Evolutionary conservation across 768 basidiomycete species (phyloP).

Genomic region (Favolaschia claudopus): DNA sequence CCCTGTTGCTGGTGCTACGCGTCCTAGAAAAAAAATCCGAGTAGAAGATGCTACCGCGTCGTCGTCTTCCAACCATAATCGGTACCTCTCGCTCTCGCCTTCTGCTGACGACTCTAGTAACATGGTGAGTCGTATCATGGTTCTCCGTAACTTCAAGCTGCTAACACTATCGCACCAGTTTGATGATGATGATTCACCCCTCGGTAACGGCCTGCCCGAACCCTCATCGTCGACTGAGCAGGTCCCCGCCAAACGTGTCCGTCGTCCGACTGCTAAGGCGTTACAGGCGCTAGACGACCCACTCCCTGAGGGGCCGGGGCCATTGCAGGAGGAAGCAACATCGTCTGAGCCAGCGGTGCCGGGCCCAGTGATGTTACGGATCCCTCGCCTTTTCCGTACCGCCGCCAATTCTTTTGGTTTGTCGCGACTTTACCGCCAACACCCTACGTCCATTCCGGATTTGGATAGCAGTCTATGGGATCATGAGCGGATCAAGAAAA

Average conservation of each 20-base stretch:
- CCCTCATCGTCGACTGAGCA: not conserved
- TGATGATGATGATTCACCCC: too few species aligned
- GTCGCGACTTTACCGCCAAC: conserved; percentile 23
- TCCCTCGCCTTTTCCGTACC: conserved; percentile 27
- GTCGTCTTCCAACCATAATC: not conserved
- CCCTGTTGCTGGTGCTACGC: too few species aligned
- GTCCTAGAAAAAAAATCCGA: not conserved
- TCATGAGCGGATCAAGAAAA: too few species aligned
- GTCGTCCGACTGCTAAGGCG: conserved; percentile 21
- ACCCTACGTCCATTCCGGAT: conserved; percentile 9
- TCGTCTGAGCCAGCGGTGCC: not conserved
- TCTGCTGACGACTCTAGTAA: not conserved
- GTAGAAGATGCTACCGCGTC: not conserved
- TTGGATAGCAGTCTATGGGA: not conserved
- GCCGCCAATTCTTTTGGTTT: conserved; percentile 29
- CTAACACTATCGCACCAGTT: too few species aligned
- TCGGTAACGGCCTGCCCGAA: too few species aligned
- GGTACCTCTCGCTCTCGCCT: not conserved
- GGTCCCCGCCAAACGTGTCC: conserved; percentile 20
- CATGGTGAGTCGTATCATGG: not conserved
- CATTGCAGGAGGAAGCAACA: conserved; percentile 8
- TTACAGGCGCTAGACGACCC: conserved; percentile 23
- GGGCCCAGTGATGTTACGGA: conserved; percentile 11
- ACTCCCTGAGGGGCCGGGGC: conserved; percentile 27
- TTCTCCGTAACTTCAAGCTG: not conserved